Percentiles rank a stretch among this genome's conserved stretches.
phyloP scores from a whole-genome alignment of 176 grass and related monocot genomes.

The Poa annua region DNA sequence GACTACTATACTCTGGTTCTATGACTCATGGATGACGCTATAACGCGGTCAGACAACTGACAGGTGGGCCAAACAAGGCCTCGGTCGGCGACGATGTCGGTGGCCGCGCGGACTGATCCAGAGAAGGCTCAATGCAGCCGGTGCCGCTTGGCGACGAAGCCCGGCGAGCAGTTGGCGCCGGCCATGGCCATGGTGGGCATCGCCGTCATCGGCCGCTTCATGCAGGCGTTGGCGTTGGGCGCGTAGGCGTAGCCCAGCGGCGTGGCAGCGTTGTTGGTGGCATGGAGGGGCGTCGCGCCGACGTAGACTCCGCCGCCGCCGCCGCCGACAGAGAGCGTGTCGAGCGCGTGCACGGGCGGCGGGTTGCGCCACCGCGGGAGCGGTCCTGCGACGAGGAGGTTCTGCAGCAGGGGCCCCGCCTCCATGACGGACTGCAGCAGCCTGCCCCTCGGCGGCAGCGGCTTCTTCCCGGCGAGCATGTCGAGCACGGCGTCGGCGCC shows the following conservation, averaged over 20 bases:
- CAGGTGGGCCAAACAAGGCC: background rate
- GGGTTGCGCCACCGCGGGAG: conserved; percentile 87
- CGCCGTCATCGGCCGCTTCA: conserved; percentile 46
- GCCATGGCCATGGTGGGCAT: conserved; percentile 26
- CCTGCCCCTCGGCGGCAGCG: conserved; percentile 64
- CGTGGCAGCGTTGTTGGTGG: background rate
- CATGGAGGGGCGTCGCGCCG: background rate
- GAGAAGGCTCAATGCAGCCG: conserved; percentile 44
- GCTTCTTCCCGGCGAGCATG: conserved; percentile 54
- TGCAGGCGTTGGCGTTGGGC: conserved; percentile 14
- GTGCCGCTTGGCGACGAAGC: conserved; percentile 50
- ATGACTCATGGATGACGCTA: conserved; percentile 36
- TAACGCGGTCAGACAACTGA: conserved; percentile 43
- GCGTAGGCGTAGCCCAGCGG: conserved; percentile 32
- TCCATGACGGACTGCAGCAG: conserved; percentile 75
- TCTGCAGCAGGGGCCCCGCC: conserved; percentile 74
- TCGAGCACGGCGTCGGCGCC: conserved; percentile 46
- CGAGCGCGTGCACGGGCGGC: conserved; percentile 62
- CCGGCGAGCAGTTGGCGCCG: conserved; percentile 34
- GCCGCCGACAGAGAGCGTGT: conserved; percentile 37
- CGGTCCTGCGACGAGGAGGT: conserved; percentile 72
- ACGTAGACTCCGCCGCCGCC: background rate
- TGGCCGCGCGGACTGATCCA: background rate
- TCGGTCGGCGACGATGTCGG: background rate
- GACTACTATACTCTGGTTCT: conserved; percentile 49